These are phyloP conservation scores for Russula ochroleuca DNA, from an alignment of 768 basidiomycete species.

Conservation along the genomic window DNA sequence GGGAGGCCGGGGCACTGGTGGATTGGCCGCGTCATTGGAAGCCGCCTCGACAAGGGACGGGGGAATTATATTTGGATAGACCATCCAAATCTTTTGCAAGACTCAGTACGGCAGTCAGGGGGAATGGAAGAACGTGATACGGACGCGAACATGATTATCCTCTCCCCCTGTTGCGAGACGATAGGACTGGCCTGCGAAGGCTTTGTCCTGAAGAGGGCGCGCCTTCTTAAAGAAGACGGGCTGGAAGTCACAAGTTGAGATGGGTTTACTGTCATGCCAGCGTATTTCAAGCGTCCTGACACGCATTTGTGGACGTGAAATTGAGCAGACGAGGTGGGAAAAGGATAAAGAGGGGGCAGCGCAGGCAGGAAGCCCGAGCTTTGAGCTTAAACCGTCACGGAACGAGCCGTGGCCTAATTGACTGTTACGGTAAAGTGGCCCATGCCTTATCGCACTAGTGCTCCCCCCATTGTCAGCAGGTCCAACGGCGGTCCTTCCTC, in stretches of 20 bases:
- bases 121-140: conserved; percentile 35
- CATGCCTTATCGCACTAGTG: neutral
- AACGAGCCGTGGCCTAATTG: neutral
- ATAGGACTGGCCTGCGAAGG: conserved; percentile 70
- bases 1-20: conserved; percentile 53
- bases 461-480: neutral
- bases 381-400: conserved; percentile 21
- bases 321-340: neutral
- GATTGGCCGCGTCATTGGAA: conserved; percentile 33
- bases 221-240: conserved; percentile 77
- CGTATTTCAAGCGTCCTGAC: conserved; percentile 90
- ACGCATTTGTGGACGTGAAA: conserved; percentile 51
- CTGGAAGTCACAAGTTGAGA: conserved; percentile 96
- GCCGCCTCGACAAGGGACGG: conserved; percentile 48
- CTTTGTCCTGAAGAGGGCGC: conserved; percentile 55
- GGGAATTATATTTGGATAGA: conserved; percentile 84
- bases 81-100: conserved; percentile 76
- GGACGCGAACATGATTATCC: conserved; percentile 92
- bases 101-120: neutral
- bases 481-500: conserved; percentile 13
- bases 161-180: conserved; percentile 92
- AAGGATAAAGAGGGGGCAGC: neutral
- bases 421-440: neutral
- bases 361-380: neutral
- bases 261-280: conserved; percentile 94